Conservation (phyloP, 1,139 yeast species). For the Pichia sp. region DNA sequence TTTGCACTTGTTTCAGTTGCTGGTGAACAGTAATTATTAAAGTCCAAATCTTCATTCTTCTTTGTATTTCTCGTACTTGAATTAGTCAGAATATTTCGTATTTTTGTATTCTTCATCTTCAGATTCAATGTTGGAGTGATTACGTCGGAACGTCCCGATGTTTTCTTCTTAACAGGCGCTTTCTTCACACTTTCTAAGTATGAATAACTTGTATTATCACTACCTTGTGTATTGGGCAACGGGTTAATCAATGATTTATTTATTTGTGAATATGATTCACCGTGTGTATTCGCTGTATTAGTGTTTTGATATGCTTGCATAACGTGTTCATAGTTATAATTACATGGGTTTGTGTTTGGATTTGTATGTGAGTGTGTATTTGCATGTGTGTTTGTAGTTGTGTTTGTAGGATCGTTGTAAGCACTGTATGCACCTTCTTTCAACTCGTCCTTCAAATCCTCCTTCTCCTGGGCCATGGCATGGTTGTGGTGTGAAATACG, state of each 20-base stretch:
- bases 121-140: slow-evolving; percentile 4
- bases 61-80: neutral
- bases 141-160: neutral
- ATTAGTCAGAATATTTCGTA: slow-evolving; percentile 3
- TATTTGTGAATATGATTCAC: neutral
- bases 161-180: slow-evolving; percentile 9
- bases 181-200: slow-evolving; percentile 12
- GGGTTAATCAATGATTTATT: neutral
- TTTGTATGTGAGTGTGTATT: no score
- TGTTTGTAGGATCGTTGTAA: slow-evolving; percentile 5
- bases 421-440: slow-evolving; percentile 3
- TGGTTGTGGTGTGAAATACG: slow-evolving; percentile 24
- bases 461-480: slow-evolving; percentile 10
- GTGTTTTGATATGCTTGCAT: neutral
- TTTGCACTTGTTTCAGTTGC: slow-evolving; percentile 8
- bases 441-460: slow-evolving; percentile 18
- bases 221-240: slow-evolving; percentile 9
- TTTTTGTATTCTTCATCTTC: slow-evolving; percentile 2
- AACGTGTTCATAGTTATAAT: neutral
- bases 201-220: slow-evolving; percentile 6
- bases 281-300: neutral
- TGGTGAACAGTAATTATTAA: slow-evolving; percentile 6
- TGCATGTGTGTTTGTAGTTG: neutral
- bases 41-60: neutral
- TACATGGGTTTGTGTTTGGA: neutral